These are phyloP conservation scores for Metschnikowia cubensis DNA, from an alignment of 805 yeast genomes.

Conservation along the genomic window DNA sequence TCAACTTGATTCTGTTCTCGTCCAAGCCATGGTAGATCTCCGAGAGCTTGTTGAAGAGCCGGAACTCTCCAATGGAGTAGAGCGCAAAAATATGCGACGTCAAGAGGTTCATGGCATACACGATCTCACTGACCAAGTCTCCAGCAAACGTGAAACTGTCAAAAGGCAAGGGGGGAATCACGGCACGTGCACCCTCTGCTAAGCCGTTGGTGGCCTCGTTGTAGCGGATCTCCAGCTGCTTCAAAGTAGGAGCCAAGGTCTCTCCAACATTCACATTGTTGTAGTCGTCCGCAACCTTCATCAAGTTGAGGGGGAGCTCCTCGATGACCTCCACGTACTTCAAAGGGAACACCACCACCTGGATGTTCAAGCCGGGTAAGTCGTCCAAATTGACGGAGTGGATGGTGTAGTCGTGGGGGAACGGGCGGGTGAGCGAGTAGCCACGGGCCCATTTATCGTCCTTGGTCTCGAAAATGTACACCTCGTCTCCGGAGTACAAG, in stretches of 20 bases:
- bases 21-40: constrained; percentile 54
- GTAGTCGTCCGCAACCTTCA: constrained; percentile 26
- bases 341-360: constrained; percentile 60
- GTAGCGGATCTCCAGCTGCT: constrained; percentile 27
- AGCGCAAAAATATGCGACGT: constrained; percentile 64
- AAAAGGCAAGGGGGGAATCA: constrained; percentile 53
- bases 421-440: constrained; percentile 62
- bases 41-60: constrained; percentile 54
- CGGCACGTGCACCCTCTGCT: constrained; percentile 2
- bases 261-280: constrained; percentile 21
- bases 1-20: constrained; percentile 52
- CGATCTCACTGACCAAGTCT: constrained; percentile 51
- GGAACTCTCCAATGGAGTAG: constrained; percentile 67
- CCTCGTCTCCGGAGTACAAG: constrained; percentile 73
- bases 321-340: constrained; percentile 46
- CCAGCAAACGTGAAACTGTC: constrained; percentile 40
- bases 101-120: constrained; percentile 52
- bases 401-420: constrained; percentile 64
- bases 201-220: constrained; percentile 22
- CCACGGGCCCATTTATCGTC: constrained; percentile 74
- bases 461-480: constrained; percentile 65
- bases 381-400: constrained; percentile 59
- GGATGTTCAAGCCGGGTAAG: constrained; percentile 53
- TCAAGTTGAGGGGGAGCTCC: constrained; percentile 35
- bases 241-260: constrained; percentile 31